Base-by-base conservation (phyloP, 805 yeast genomes). In the Lipomyces anomalus region DNA sequence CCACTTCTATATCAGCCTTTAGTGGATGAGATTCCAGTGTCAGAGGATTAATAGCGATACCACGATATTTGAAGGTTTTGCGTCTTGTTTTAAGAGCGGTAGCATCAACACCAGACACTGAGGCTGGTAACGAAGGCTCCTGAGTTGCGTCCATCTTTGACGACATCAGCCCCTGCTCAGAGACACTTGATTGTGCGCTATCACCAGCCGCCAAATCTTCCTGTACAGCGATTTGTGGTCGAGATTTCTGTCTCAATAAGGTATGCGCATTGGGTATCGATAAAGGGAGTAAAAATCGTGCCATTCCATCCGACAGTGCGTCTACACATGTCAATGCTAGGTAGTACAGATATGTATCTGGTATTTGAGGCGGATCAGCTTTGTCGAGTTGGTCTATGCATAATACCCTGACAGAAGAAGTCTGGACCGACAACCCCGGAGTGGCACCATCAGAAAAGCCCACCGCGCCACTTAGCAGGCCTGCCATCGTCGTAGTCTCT, bases 381-480 rank as follows among this genome's bases (percentile, higher is more conserved):
- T 88, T 88, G 60, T 90, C 97, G 21, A 92, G 70, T 43, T 81
- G 75, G 45, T 90, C 96, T 24, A 89, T 69, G 46, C 79, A 73
- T 11, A 79, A 67, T 0, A 80, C 69, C 53, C 55, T 43, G 4
- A 50, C 49, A 2, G 55, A 48, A 9, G 55, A 50, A 9, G 48
- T 38, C 30, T 48, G 55, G 20, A 44, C 36, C 13, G 53, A 48
- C 24, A 50, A 22, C 1, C 53, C 55, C 2, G 22, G 17, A 11
- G 26, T n/a, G 9, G 46, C 53, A 13, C 43, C 13, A 4, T 23
- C 38, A 13, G 22, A 13, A 11, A 44, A 33, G 26, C 43, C 48
- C 13, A 44, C 48, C n/a, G 44, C 33, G 5, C 51, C 41, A 32
- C 52, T 34, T 20, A 50, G 40, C 3, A 48, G 18, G 3, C 55